Conservation (phyloP, 495 filamentous ascomycete genomes). For the Pseudoneurospora amorphoporcata region DNA sequence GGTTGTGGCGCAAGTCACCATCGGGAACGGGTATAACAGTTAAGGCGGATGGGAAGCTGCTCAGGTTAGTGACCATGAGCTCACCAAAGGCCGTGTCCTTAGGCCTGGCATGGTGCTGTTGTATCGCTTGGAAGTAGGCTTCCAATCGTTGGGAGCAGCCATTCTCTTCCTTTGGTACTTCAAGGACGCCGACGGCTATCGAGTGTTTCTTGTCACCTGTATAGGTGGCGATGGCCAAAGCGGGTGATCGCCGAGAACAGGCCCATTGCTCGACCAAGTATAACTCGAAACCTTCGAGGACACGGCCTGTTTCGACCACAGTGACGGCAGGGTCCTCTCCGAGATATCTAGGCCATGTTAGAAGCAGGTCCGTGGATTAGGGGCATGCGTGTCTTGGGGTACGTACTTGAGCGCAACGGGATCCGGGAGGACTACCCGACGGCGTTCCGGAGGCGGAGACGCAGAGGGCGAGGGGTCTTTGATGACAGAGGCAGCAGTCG, state of each 20-base stretch:
- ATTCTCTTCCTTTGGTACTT: conserved; percentile 70
- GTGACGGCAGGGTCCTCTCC: conserved; percentile 74
- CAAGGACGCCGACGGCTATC: conserved; percentile 70
- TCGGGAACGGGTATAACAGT: conserved; percentile 83
- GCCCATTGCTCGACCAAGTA: conserved; percentile 98
- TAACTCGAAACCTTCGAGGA: conserved; percentile 76
- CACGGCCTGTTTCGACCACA: conserved; percentile 58
- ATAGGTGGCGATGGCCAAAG: conserved; percentile 86
- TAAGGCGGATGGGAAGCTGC: conserved; percentile 76
- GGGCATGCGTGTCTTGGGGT: not conserved
- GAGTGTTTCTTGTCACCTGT: conserved; percentile 76
- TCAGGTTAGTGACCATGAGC: conserved; percentile 89
- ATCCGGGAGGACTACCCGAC: conserved; percentile 59
- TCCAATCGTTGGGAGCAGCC: conserved; percentile 69
- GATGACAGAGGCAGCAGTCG: conserved; percentile 2
- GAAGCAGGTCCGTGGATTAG: not conserved
- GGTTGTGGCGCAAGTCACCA: conserved; percentile 71
- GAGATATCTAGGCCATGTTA: conserved; percentile 50
- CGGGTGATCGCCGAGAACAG: conserved; percentile 80
- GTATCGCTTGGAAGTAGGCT: conserved; percentile 78
- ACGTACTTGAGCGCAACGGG: conserved; percentile 55
- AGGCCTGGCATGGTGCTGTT: conserved; percentile 69
- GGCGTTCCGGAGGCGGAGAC: conserved; percentile 18
- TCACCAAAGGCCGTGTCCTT: conserved; percentile 77
- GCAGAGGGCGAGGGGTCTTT: conserved; percentile 4